Evolutionary conservation across 805 yeast species (phyloP).

Genomic region (Saccharomycopsis fodiens): DNA sequence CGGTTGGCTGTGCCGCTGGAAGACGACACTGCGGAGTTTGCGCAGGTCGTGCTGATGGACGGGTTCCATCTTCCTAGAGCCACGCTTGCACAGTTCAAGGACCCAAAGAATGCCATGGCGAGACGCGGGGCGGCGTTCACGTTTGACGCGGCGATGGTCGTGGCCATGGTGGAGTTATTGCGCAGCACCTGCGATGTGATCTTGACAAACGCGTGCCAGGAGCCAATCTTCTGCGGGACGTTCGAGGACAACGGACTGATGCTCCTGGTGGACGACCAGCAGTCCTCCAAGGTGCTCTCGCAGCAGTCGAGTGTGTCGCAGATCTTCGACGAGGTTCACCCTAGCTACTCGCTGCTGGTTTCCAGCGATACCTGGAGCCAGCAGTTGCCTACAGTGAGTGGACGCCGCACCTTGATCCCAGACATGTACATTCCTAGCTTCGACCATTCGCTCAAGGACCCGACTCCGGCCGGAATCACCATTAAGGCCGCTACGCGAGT

Average conservation of each 20-base stretch:
- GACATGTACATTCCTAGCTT: conserved; percentile 57
- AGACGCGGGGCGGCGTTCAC: conserved; percentile 85
- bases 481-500: conserved; percentile 41
- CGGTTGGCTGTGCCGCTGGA: conserved; percentile 8
- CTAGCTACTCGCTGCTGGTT: conserved; percentile 15
- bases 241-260: neutral
- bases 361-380: neutral
- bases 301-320: neutral
- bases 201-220: conserved; percentile 1
- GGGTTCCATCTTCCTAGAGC: conserved; percentile 62
- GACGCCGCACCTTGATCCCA: conserved; percentile 25
- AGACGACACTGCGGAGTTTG: conserved; percentile 24
- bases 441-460: conserved; percentile 70
- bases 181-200: conserved; percentile 23
- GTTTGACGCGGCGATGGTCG: conserved; percentile 55
- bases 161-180: conserved; percentile 28
- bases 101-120: conserved; percentile 48
- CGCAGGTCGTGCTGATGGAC: conserved; percentile 60
- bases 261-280: conserved; percentile 6
- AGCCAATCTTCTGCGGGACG: neutral
- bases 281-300: conserved; percentile 10
- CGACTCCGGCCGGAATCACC: conserved; percentile 44
- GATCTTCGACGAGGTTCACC: neutral
- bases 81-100: conserved; percentile 39
- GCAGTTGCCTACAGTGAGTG: neutral